Base-by-base conservation (phyloP, 2,329 filamentous ascomycete species). In the Calonectria montana region DNA sequence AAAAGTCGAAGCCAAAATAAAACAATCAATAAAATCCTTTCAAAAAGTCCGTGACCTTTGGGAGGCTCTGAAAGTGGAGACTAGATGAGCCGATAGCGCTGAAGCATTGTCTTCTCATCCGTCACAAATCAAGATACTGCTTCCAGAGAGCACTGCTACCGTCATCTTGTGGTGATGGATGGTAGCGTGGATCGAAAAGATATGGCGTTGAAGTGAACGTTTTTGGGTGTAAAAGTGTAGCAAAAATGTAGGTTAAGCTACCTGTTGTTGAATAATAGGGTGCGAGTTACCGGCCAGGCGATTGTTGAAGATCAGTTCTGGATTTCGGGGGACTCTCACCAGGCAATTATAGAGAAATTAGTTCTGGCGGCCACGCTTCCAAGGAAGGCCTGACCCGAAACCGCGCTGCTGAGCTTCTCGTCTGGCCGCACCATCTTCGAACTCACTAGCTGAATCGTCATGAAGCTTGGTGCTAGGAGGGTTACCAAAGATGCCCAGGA, bases 401-500 rank as follows among this genome's bases (percentile, higher is more conserved):
- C 91, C 90, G 27, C 91, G 88, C 81, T 92, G 87, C 67, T 87
- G 82, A 16, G 81, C 79, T 80, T 92, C 91, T 15, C 91, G 86
- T 37, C 87, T 85, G 1, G 91, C 91, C 13, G 91, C 91, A 8
- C 90, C 90, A 77, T 93, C 91, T 74, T 90, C 84, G 74, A 89
- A 87, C 27, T 85, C 85, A 72, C 85, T 86, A 2, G 81, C 80
- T 1, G 83, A 82, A 50, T 87, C 78, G 12, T 82, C 81, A 35
- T 81, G 74, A 47, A 87, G 83, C 80, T 88, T 89, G 39, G 81
- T 82, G 78, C 84, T 88, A 1, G 87, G 87, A 45, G 86, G 80
- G 75, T 90, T 90, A 23, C 90, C 91, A 70, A 91, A 84, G 35
- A 88, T 81, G 80, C 80, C 92, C 47, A 97, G 83, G 69, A 94